Evolutionary conservation across 371 early-diverging fungal species (phyloP).

Genomic region (Syncephalastrum sp.): DNA sequence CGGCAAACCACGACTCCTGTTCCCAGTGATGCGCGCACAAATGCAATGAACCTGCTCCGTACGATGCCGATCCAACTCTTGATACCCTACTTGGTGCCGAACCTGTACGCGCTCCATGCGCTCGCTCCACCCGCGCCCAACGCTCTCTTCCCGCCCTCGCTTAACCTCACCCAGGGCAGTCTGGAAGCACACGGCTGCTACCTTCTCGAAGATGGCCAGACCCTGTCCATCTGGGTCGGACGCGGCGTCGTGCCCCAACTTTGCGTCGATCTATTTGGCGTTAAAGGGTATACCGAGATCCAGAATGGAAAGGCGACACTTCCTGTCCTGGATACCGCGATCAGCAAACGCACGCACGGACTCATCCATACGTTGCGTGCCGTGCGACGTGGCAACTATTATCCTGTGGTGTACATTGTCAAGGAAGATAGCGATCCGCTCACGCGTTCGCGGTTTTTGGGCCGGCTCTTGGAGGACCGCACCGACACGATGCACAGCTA

Average conservation of each 20-base stretch:
- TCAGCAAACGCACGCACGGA: conserved; percentile 55
- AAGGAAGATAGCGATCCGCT: conserved; percentile 91
- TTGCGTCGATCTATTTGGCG: conserved; percentile 67
- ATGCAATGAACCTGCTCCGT: conserved; percentile 68
- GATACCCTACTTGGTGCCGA: conserved; percentile 70
- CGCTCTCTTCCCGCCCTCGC: conserved; percentile 66
- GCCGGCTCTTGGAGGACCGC: conserved; percentile 90
- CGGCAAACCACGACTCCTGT: conserved; percentile 61
- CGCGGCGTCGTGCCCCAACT: conserved; percentile 75
- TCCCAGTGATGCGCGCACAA: conserved; percentile 64
- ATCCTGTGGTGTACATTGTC: conserved; percentile 71
- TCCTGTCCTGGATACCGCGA: conserved; percentile 55
- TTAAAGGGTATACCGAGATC: conserved; percentile 56
- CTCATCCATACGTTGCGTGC: conserved; percentile 59
- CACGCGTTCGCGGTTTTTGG: conserved; percentile 79
- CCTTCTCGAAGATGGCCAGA: conserved; percentile 79
- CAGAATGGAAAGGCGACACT: conserved; percentile 64
- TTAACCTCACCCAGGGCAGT: conserved; percentile 84
- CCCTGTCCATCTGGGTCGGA: conserved; percentile 88
- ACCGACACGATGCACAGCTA: conserved; percentile 81
- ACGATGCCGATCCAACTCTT: conserved; percentile 80
- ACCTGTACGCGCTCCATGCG: conserved; percentile 83
- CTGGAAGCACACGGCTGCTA: conserved; percentile 84
- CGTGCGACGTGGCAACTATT: conserved; percentile 58
- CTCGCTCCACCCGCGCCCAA: conserved; percentile 63